phyloP scores from a whole-genome alignment of 768 basidiomycete species.

The Lyophyllum atratum region DNA sequence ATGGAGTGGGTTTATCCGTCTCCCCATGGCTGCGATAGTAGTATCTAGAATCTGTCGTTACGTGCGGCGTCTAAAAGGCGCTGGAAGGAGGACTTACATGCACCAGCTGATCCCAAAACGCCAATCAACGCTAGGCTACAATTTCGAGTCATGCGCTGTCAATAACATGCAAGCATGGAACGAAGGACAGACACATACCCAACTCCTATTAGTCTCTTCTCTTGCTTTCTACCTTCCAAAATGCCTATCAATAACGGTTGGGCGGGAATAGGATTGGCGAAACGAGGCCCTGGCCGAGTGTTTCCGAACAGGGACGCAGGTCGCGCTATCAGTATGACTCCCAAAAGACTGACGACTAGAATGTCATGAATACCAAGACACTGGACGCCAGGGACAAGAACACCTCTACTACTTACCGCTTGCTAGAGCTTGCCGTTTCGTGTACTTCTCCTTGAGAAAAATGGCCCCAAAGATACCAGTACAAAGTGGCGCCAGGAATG shows the following conservation, averaged over 20 bases:
- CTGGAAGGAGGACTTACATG: slow-evolving; percentile 50
- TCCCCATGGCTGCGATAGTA: slow-evolving; percentile 63
- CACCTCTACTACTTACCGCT: slow-evolving; percentile 32
- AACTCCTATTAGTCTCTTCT: slow-evolving; percentile 43
- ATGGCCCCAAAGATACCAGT: slow-evolving; percentile 64
- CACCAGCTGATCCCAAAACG: slow-evolving; percentile 65
- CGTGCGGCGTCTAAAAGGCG: neutral
- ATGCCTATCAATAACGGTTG: slow-evolving; percentile 30
- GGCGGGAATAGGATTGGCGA: neutral
- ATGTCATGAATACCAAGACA: too few relatives aligned
- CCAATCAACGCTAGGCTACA: slow-evolving; percentile 39
- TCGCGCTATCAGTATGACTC: slow-evolving; percentile 81
- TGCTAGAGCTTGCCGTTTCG: slow-evolving; percentile 54
- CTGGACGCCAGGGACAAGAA: neutral
- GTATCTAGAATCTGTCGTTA: slow-evolving; percentile 2
- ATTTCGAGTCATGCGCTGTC: neutral
- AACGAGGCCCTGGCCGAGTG: neutral
- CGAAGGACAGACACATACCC: neutral
- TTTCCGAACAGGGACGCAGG: slow-evolving; percentile 73
- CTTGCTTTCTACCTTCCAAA: slow-evolving; percentile 27
- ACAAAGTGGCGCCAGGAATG: slow-evolving; percentile 70
- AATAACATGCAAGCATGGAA: neutral
- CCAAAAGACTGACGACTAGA: slow-evolving; percentile 65
- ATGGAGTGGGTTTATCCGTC: slow-evolving; percentile 75
- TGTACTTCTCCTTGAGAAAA: slow-evolving; percentile 61